Evolutionary conservation across 495 filamentous ascomycete species (phyloP).

Genomic region (Aspergillus carlsbadensis): DNA sequence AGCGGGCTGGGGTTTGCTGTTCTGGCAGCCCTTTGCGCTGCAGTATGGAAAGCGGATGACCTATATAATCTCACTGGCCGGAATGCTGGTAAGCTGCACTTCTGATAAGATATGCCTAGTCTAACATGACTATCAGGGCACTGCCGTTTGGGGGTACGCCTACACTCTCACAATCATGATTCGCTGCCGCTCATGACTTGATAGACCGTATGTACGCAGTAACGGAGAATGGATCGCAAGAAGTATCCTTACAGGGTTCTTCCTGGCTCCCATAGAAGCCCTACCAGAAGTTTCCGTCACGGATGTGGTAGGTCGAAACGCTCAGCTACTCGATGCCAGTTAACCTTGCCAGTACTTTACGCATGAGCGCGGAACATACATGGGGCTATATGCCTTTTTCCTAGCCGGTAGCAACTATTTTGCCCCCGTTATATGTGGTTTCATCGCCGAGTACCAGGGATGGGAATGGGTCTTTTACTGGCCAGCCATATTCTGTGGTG

Average conservation of each 20-base stretch:
- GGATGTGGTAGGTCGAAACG: slow-evolving; percentile 47
- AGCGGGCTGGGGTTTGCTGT: slow-evolving; percentile 62
- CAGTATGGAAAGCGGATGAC: slow-evolving; percentile 67
- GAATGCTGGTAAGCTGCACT: slow-evolving; percentile 39
- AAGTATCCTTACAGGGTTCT: slow-evolving; percentile 61
- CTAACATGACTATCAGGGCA: slow-evolving; percentile 21
- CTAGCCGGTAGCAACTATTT: slow-evolving; percentile 65
- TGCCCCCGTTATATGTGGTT: slow-evolving; percentile 64
- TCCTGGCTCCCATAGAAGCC: slow-evolving; percentile 63
- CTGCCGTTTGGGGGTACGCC: slow-evolving; percentile 43
- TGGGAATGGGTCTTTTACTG: slow-evolving; percentile 66
- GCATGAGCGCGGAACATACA: slow-evolving; percentile 63
- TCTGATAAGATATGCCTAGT: no score
- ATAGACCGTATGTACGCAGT: slow-evolving; percentile 39
- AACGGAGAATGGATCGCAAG: slow-evolving; percentile 66
- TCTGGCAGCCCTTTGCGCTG: slow-evolving; percentile 68
- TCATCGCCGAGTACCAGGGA: slow-evolving; percentile 63
- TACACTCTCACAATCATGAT: background rate
- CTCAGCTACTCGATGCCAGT: background rate
- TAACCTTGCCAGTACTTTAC: slow-evolving; percentile 53
- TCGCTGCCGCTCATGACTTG: background rate
- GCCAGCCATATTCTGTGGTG: slow-evolving; percentile 59
- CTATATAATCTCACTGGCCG: slow-evolving; percentile 59
- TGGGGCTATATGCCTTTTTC: slow-evolving; percentile 63
- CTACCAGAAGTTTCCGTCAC: slow-evolving; percentile 61